Base-by-base conservation (phyloP, 257 asterid genomes). In the Primulina eburnea region DNA sequence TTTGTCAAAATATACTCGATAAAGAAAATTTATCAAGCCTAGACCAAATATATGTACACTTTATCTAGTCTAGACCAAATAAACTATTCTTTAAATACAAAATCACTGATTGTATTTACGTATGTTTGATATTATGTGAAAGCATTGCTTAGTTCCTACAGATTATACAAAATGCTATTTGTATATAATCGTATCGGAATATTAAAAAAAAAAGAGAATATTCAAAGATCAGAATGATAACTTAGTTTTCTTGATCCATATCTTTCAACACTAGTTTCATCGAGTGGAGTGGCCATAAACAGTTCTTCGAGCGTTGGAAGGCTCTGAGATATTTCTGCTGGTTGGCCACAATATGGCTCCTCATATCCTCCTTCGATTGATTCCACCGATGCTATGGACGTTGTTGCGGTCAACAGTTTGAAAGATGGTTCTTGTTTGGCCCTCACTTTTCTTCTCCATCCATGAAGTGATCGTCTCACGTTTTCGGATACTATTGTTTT, bases 381-480 rank as follows among this genome's bases (percentile, higher is more conserved):
- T 59, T 75, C 85, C 75, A 79, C 71, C 60, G 96, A 78, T n/a
- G 78, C 14, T 47, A 73, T 12, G n/a, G 85, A 69, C 53, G 53
- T 43, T 29, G 78, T 24, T 50, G 65, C 67, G 14, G 72, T 76
- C 60, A 62, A 40, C n/a, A 64, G 26, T 40, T 66, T 30, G 55
- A 60, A 20, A 65, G 70, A 12, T 8, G 69, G 73, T 37, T 70
- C 85, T 16, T 62, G 88, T 57, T 83, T 84, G 30, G 83, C 76
- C 77, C 74, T 84, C 63, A 85, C 94, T 79, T 85, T 87, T 82
- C 73, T 80, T 64, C 86, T 80, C 97, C 97, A 93, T 61, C 94
- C 94, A 24, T 78, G 90, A 33, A 93, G 88, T 1, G 99, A 93
- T 71, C 66, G 70, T 77, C 96, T 83, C 60, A 93, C 97, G n/a